Evolutionary conservation across 768 basidiomycete genomes (phyloP), one percentile per base, ranked within the genome.

Genomic region (Naematelia aurantialba): DNA sequence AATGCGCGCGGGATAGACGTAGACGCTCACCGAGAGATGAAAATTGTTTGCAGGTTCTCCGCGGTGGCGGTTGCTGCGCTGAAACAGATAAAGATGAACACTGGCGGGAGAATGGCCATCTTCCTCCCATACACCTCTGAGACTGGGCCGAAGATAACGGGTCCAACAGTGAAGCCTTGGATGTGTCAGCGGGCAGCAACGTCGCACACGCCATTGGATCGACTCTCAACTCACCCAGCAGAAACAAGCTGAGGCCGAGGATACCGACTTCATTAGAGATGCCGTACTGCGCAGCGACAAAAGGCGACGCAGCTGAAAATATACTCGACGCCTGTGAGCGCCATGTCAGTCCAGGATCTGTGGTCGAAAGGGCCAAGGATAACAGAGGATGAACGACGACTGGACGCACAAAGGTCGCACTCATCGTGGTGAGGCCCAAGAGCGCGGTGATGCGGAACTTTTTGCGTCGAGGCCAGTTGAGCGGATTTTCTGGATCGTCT

Each of bases 31-130:
- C 78, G 64, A 8, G 73, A 73, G 42, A 78, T 73, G 59, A 78
- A 68, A 29, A 78, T 74, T 1, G 75, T 72, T 56, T 70, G 76
- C 11, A 78, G 13, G 58, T 78, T 66, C 52, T 74, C 68, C 1
- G 78, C 70, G 2, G 71, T 72, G 5, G 78, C 78, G 0, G 76
- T 78, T 3, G 57, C 73, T 1, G 77, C 78, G 12, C 66, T 67
- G 50, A 78, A 69, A 63, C 76, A 77, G 34, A 72, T 62, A 56
- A 78, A 78, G 30, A 75, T 55, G 54, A 76, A 70, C 25, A 73
- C 62, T 24, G 76, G 66, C 3, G 59, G 52, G 45, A 77, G 47
- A 11, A 78, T 57, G 2, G 68, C 51, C 0, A 63, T 54, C 52
- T 67, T 73, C 4, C 78, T 57, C 0, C 78, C 78, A 52, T 73